Evolutionary conservation across 805 yeast species (phyloP), one percentile per base, ranked within the genome.

Genomic region (Pichia eremophila): DNA sequence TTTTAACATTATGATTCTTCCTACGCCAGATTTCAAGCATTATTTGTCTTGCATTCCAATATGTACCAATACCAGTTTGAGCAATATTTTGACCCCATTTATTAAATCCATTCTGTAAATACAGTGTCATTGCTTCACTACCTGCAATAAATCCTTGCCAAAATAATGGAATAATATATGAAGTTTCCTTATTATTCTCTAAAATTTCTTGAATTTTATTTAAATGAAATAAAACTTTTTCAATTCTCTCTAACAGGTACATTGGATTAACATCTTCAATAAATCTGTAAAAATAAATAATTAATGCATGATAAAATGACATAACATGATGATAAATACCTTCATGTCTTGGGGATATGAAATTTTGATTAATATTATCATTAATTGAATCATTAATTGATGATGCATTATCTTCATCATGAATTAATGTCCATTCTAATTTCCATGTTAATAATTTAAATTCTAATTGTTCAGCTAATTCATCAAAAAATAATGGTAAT

Each of bases 61-160:
- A 87, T 32, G 90, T 80, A 0, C 95, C 95, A 52, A 79, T 71
- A 14, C 85, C 85, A 14, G 73, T 71, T 40, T 64, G 65, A 6
- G 79, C 74, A 41, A 78, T 77, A 49, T 77, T 77, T n/a, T 77
- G 79, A 11, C 81, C 81, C 95, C 95, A 87, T 49, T 72, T 69
- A 57, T 78, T 81, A 65, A 78, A 86, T 39, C 87, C 81, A 50
- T 72, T 65, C 53, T 85, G 91, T 36, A 81, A 63, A 35, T 69
- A 70, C 1, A 63, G 55, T 7, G 81, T 77, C 50, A 77, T 74
- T 11, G 89, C 83, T 51, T 85, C 88, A 57, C 93, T 83, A 0
- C 95, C 95, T 1, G 91, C 89, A 40, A 88, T 82, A 55, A 88
- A 88, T 0, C 93, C 95, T 58, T 85, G 91, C 93, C 95, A 88